Base-by-base conservation (phyloP, 73 alveolate genomes). In the Chromera velia region DNA sequence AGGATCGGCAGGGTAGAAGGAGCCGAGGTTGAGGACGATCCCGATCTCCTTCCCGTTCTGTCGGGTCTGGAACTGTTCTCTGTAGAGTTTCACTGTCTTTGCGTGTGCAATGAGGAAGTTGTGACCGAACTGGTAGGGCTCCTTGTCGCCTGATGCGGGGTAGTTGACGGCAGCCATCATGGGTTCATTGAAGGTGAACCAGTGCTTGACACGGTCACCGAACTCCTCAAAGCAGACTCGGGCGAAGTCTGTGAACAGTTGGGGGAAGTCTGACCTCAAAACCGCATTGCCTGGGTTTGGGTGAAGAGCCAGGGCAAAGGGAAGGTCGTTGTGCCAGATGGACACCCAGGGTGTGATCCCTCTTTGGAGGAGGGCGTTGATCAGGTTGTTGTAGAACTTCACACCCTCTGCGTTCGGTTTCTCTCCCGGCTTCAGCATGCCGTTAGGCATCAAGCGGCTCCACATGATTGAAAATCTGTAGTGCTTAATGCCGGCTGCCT, bases 131-230 rank as follows among this genome's bases (percentile, higher is more conserved):
- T 78, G 80, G 79, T 86, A 86, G 19, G 91, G 91, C 70, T 86
- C 91, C 40, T 76, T 40, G 55, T 27, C 0, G 82, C 76, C 6
- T 0, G 17, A 46, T 32, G 30, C 88, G 31, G 6, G 89, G 73
- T 29, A 89, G 81, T 47, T 86, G 65, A 28, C 91, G 89, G 22
- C 89, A 78, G 24, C 91, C 91, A 29, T 81, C 91, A 76, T 49
- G n/a, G 91, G 82, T 49, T 86, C 91, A 47, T 86, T 86, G 77
- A 86, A 81, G 28, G 91, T 86, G 33, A 86, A 70, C 91, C 91
- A 86, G 64, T 70, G 45, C 70, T 86, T 81, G 13, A 86, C 91
- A n/a, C 83, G 48, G 82, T 72, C 83, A 30, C 91, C 91, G 49
- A 86, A 86, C 1, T 74, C 73, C 30, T 64, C 62, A 71, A 86